Evolutionary conservation across 805 yeast genomes (phyloP), one percentile per base, ranked within the genome.

Genomic region (Candida jianshihensis): DNA sequence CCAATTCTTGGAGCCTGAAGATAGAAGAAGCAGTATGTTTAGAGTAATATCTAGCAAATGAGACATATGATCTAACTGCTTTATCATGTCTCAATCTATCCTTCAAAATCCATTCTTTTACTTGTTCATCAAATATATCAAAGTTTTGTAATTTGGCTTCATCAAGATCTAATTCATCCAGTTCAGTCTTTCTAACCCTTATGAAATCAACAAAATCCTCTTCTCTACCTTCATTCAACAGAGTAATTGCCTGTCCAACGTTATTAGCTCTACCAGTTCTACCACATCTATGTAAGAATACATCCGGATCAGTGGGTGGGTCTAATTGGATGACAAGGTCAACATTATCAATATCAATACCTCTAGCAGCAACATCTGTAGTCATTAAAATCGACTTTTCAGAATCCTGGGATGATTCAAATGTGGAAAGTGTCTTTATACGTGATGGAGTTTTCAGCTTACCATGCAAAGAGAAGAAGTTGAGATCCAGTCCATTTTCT

Each of bases 301-400:
- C 75, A 52, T 83, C 94, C 0, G 97, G 86, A 47, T 89, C 96
- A 0, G 87, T 78, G 1, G 98, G 98, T 2, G 97, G 95, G 45
- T 92, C 97, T 18, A 90, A 48, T 55, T 92, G 98, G n/a, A 92
- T 63, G 4, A 90, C 97, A 19, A 89, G 61, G 52, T 92, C 97
- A 9, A 92, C 97, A 36, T 89, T 92, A 1, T 96, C 95, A 20
- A 92, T 81, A 63, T 92, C 98, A 17, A 92, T 74, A 30, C 98
- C 98, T 54, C 98, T 71, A 0, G 97, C 96, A 1, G 98, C 97
- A n/a, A 92, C 96, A 66, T 92, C 98, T 0, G 98, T 92, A 2
- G 98, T 88, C 60, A 92, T 64, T 18, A 92, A 60, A 1, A 90
- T 74, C 9, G 79, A 66, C 44, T 76, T 79, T 3, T 29, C 31